phyloP scores from a whole-genome alignment of 2,329 filamentous ascomycete genomes.

The Chaetomium sp. region DNA sequence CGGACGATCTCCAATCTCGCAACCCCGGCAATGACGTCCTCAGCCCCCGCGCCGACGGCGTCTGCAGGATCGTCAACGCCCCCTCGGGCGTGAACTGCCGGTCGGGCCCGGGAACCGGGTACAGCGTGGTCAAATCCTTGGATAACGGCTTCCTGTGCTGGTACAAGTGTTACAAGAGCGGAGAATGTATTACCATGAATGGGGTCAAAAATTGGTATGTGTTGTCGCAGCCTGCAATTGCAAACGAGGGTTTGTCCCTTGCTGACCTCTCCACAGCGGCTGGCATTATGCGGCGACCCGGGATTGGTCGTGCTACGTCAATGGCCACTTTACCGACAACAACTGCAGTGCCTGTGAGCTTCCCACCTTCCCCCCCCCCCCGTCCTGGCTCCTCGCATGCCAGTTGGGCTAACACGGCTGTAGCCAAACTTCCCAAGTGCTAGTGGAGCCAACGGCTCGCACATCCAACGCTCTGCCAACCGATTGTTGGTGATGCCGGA shows the following conservation, averaged over 20 bases:
- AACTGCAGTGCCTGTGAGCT: neutral
- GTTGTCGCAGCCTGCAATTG: neutral
- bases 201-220: neutral
- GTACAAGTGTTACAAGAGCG: neutral
- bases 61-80: slow-evolving; percentile 2
- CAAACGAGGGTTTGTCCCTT: neutral
- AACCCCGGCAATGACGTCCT: neutral
- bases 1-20: neutral
- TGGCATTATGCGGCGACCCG: slow-evolving; percentile 31
- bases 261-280: neutral
- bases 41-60: neutral
- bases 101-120: neutral
- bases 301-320: slow-evolving; percentile 11
- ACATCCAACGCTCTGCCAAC: neutral
- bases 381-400: neutral
- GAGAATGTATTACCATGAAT: neutral
- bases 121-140: neutral
- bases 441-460: neutral
- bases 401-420: neutral
- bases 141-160: neutral
- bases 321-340: slow-evolving; percentile 1
- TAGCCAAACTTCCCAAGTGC: neutral
- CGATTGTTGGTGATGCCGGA: neutral
- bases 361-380: no score
- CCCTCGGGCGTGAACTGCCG: slow-evolving; percentile 1